These are phyloP conservation scores for Xylaria sp. DNA, from an alignment of 495 filamentous ascomycete genomes.

Conservation along the genomic window DNA sequence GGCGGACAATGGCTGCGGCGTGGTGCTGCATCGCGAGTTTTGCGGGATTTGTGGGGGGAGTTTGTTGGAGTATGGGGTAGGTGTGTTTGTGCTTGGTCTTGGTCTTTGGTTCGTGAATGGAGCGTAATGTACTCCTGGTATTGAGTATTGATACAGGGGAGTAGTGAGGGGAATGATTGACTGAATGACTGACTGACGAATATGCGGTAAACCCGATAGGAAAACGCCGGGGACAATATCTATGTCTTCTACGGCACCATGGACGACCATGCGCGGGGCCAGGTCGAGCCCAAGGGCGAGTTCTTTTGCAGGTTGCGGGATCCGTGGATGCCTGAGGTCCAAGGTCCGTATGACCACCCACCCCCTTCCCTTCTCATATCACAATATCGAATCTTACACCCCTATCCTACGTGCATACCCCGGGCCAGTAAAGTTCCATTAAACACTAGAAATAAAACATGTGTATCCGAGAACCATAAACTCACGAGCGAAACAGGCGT, in stretches of 20 bases:
- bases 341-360: too few species aligned
- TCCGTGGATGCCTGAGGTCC: conserved; percentile 70
- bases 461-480: background rate
- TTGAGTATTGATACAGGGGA: too few species aligned
- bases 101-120: background rate
- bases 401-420: too few species aligned
- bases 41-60: conserved; percentile 67
- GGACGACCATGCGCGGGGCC: conserved; percentile 58
- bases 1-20: conserved; percentile 64
- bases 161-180: too few species aligned
- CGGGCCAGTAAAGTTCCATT: too few species aligned
- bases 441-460: too few species aligned
- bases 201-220: conserved; percentile 41
- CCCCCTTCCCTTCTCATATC: too few species aligned
- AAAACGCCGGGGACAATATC: conserved; percentile 62
- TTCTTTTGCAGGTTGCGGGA: conserved; percentile 68
- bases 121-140: too few species aligned
- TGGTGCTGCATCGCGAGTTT: conserved; percentile 65
- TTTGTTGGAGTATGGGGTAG: conserved; percentile 69
- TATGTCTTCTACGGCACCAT: conserved; percentile 70
- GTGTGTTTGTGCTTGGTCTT: conserved; percentile 7
- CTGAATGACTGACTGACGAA: background rate
- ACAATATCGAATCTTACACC: too few species aligned
- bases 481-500: conserved; percentile 45
- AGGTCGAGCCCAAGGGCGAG: conserved; percentile 70